These are phyloP conservation scores for Termitomyces sp. DNA, from an alignment of 768 basidiomycete genomes.

Conservation along the genomic window DNA sequence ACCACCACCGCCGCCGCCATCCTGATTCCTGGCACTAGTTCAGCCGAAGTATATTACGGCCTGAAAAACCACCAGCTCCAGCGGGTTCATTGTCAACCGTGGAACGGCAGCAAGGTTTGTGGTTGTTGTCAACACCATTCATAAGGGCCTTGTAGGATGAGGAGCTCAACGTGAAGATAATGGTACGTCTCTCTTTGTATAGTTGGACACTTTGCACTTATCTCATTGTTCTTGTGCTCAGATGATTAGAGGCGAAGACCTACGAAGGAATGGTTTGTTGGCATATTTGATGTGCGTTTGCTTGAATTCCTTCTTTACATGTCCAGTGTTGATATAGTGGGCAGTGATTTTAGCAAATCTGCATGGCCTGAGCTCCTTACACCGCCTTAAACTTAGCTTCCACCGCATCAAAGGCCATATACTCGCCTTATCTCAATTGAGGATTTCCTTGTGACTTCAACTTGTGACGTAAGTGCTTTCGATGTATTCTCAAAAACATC, in stretches of 20 bases:
- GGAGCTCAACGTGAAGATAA: constrained; percentile 61
- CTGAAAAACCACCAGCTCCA: background rate
- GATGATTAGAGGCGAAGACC: constrained; percentile 63
- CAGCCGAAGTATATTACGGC: no score
- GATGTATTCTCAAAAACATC: background rate
- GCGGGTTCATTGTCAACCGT: constrained; percentile 69
- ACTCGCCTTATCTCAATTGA: constrained; percentile 90
- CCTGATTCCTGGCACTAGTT: no score
- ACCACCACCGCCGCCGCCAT: no score
- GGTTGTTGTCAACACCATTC: constrained; percentile 54
- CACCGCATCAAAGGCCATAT: constrained; percentile 84
- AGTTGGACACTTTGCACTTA: background rate
- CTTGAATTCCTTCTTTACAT: background rate
- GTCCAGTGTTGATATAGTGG: background rate
- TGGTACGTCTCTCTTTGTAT: constrained; percentile 42
- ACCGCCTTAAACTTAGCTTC: constrained; percentile 73
- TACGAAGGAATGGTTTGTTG: constrained; percentile 56
- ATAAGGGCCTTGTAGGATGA: constrained; percentile 77
- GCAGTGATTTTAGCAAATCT: constrained; percentile 91
- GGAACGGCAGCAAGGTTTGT: constrained; percentile 60
- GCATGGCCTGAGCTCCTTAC: constrained; percentile 91
- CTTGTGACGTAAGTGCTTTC: constrained; percentile 83
- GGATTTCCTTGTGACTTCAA: constrained; percentile 85
- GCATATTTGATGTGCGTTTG: constrained; percentile 66
- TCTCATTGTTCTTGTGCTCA: constrained; percentile 19